Evolutionary conservation across 345 rosid species (phyloP), one percentile per base, ranked within the genome.

Genomic region (Moricandia arvensis): DNA sequence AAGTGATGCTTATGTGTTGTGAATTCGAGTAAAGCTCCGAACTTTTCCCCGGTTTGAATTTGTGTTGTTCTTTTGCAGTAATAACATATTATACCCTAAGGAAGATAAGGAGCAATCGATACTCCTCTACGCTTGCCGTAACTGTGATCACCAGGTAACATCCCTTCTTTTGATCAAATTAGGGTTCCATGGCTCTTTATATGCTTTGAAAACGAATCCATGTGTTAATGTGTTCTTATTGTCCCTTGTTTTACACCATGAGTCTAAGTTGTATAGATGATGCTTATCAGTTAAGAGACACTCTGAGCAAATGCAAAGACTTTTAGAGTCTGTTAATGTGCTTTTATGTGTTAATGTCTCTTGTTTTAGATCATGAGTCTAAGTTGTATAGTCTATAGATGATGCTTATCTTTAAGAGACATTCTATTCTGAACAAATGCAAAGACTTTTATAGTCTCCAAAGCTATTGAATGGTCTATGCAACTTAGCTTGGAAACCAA

Each of bases 41-140:
- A 5, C 53, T 34, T 26, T 72, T 77, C 8, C 12, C 8, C 12
- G 24, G 24, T 9, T 33, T 66, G 5, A 29, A 30, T 59, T 30
- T 30, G 34, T 26, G 10, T 21, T n/a, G 31, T 2, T 1, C 1
- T 16, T 6, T 15, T 69, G 34, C 85, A 91, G 97, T 81, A 91
- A 87, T 81, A 91, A 91, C 79, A 89, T 91, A 61, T 85, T 91
- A 10, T 91, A 89, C 38, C 93, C 90, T 1, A 86, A 88, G 41
- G 94, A 91, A 76, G 94, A 87, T 71, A 86, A 58, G 60, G 87
- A 84, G 13, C 86, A 83, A 62, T 83, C 84, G 68, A 80, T 85
- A 30, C 91, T 89, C 24, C 88, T 89, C 72, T 89, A 84, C 70
- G 93, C 97, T 35, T 91, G 95, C 76, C 97, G 91, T 69, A 91